These are phyloP conservation scores for Tricholoma sp. DNA, from an alignment of 768 basidiomycete species.

Conservation along the genomic window DNA sequence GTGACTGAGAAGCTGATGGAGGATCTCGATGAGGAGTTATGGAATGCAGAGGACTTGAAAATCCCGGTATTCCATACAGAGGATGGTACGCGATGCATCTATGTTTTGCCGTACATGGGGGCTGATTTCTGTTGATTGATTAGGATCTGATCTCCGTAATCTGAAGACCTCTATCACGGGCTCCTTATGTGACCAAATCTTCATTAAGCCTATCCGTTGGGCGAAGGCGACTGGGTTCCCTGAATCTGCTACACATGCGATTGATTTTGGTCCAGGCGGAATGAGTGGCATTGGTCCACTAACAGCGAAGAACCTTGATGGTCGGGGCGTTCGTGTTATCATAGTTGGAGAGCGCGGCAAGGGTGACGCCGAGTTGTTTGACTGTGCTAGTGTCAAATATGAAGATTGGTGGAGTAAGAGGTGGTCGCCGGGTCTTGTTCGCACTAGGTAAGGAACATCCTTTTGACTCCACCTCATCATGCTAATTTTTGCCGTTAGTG, in stretches of 20 bases:
- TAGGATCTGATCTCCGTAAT: constrained; percentile 82
- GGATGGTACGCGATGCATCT: constrained; percentile 53
- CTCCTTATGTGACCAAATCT: constrained; percentile 91
- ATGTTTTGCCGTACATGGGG: constrained; percentile 1
- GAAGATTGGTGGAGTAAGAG: constrained; percentile 93
- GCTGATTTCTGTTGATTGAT: constrained; percentile 15
- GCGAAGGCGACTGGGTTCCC: constrained; percentile 86
- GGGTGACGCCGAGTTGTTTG: constrained; percentile 83
- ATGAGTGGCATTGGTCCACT: constrained; percentile 89
- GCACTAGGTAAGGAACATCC: constrained; percentile 65
- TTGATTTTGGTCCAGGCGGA: constrained; percentile 97
- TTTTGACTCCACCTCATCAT: constrained; percentile 2
- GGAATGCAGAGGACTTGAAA: constrained; percentile 60
- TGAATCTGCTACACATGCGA: constrained; percentile 83
- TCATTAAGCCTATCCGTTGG: constrained; percentile 92
- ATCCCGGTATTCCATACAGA: constrained; percentile 93
- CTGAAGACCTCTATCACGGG: constrained; percentile 70
- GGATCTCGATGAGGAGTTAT: constrained; percentile 79
- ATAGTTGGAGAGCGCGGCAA: constrained; percentile 89
- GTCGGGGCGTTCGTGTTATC: constrained; percentile 87
- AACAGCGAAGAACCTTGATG: constrained; percentile 87
- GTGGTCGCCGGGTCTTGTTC: constrained; percentile 79
- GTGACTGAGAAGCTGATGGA: constrained; percentile 70
- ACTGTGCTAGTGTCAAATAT: constrained; percentile 53
- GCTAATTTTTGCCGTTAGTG: constrained; percentile 41